Base-by-base conservation (phyloP, 371 early-diverging fungal species). In the Choanephora cucurbitarum region DNA sequence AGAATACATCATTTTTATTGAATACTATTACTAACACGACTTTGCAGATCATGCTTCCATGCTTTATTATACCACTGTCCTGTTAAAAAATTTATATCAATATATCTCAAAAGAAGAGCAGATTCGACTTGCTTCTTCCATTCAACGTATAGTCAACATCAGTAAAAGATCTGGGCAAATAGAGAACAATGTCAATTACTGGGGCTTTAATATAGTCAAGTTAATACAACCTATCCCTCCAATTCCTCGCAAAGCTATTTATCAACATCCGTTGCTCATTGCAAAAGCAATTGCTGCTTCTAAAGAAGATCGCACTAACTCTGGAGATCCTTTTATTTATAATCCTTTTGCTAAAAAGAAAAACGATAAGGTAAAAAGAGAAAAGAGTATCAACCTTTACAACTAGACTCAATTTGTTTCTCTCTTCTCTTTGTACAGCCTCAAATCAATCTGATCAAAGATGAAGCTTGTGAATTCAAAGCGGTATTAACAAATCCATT, bases 401-500 rank as follows among this genome's bases (percentile, higher is more conserved):
- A n/a, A n/a, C n/a, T n/a, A n/a, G n/a, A n/a, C n/a, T n/a, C n/a
- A n/a, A n/a, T n/a, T n/a, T n/a, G n/a, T n/a, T n/a, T n/a, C n/a
- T n/a, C 10, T n/a, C 11, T 15, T 0, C 14, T 32, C 6, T 28
- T 32, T 5, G 5, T 17, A 14, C 28, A 60, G 50, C 58, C 57
- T 48, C 57, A 57, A 52, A 57, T 57, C 2, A 57, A 57, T 21
- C 64, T 90, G 17, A 85, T 91, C 13, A 83, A 86, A 18, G 79
- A 82, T 50, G 93, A 93, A 62, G 58, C 77, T 0, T 83, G 84
- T 6, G 84, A 86, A 44, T 87, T 91, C 64, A 86, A 88, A 45
- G 83, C 91, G 1, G 75, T 77, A 0, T 67, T 93, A 13, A 74
- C 87, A 3, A 93, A 93, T 64, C 91, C 91, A 5, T 92, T 90